Percentiles rank a stretch among this genome's conserved stretches.
phyloP scores from a whole-genome alignment of 75 land plant genomes.

The Selaginella tamariscina region DNA sequence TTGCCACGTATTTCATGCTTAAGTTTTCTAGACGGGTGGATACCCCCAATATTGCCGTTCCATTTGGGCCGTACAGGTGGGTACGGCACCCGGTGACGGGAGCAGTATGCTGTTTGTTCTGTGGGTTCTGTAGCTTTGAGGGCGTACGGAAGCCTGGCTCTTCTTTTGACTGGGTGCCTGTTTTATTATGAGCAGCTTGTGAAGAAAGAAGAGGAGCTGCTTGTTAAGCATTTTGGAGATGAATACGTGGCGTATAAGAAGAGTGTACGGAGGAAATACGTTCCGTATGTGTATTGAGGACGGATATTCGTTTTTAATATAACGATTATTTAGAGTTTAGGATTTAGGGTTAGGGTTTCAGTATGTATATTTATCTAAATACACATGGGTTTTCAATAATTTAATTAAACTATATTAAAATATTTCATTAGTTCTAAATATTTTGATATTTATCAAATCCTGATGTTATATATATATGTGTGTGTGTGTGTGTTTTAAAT shows the following conservation, averaged over 20 bases:
- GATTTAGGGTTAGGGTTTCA: no score
- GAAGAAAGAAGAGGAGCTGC: conserved; percentile 54
- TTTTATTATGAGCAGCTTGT: conserved; percentile 61
- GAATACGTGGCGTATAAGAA: conserved; percentile 40
- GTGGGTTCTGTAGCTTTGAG: conserved; percentile 43
- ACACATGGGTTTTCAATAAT: no score
- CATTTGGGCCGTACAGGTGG: conserved; percentile 75
- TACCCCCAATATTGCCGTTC: conserved; percentile 50
- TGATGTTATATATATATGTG: no score
- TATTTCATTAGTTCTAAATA: no score
- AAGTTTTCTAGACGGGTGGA: conserved; percentile 58
- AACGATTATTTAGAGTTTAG: no score
- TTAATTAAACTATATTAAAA: no score
- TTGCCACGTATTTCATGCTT: conserved; percentile 40
- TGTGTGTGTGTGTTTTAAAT: no score
- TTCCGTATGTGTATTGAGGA: conserved; percentile 61
- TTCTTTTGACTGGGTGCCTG: conserved; percentile 36
- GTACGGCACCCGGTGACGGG: conserved; percentile 76
- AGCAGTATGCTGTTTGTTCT: conserved; percentile 54
- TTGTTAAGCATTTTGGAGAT: conserved; percentile 51
- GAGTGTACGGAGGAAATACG: conserved; percentile 47
- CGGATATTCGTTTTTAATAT: no score
- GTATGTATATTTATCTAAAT: no score
- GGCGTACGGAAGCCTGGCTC: conserved; percentile 42
- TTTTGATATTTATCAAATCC: no score